Base-by-base conservation (phyloP, 768 basidiomycete genomes). In the Pleurotus salmoneostramineus region DNA sequence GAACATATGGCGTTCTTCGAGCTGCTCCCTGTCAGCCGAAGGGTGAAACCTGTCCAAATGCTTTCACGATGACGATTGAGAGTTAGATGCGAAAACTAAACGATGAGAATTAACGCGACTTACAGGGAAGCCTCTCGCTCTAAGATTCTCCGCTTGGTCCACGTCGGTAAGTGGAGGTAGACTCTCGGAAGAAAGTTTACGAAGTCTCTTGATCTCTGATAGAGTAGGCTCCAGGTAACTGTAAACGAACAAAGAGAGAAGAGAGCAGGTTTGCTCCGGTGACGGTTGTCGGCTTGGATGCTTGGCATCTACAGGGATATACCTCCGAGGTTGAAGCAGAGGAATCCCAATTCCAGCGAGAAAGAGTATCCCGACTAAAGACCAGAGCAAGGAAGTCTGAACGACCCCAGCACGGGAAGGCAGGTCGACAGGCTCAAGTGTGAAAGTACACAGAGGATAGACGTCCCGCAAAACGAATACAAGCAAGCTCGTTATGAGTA, bases 131-230 rank as follows among this genome's bases (percentile, higher is more conserved):
- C 61, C 62, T 14, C 52, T 65, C 15, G 56, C 64, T 37, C 64
- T 71, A 8, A 73, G 55, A 51, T 67, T 56, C 17, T 65, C 50
- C 3, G 70, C 69, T 56, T 66, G 56, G 60, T 89, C 88, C 56
- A 82, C 82, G 59, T 89, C 87, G 2, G 84, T 83, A 71, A 89
- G 76, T 2, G 82, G 83, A 11, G 85, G 85, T 31, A 88, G 68
- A 54, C 83, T 66, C 47, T 87, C 83, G 43, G 74, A 71, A 0
- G 80, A 65, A 0, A 87, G 66, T 65, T 81, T 82, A 4, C 75
- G 67, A n/a, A 77, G 63, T 11, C 73, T 71, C 60, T 77, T 76
- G 3, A 80, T 83, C 36, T 71, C 62, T 55, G 76, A 74, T 17
- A 87, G 69, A 36, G 80, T 67, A 0, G 77, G 74, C 58, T 88